phyloP scores from a whole-genome alignment of 495 filamentous ascomycete species.

The Usnea hakonensis region DNA sequence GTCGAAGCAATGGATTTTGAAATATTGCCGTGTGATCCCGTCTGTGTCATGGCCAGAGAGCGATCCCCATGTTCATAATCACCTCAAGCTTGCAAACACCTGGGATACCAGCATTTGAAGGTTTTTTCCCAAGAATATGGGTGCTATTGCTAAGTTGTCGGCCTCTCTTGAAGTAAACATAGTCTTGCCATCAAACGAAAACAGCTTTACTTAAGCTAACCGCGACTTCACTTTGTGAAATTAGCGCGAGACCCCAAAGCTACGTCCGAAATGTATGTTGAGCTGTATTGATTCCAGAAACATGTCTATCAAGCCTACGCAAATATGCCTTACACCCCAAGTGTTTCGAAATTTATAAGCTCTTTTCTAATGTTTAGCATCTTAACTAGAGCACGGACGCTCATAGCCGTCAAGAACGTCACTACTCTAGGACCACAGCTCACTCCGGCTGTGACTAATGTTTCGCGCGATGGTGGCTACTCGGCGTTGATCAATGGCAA shows the following conservation, averaged over 20 bases:
- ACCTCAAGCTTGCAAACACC: background rate
- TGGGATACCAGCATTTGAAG: background rate
- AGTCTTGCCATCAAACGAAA: background rate
- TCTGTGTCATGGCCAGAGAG: background rate
- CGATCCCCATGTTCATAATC: background rate
- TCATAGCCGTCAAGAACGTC: slow-evolving; percentile 23
- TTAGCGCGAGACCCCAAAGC: background rate
- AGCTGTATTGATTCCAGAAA: background rate
- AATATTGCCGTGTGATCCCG: background rate
- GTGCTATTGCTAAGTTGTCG: background rate
- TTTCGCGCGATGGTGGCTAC: slow-evolving; percentile 28
- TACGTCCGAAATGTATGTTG: background rate
- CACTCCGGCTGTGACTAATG: slow-evolving; percentile 18
- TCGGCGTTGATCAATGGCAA: slow-evolving; percentile 23
- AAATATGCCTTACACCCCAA: slow-evolving; percentile 2
- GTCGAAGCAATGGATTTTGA: background rate
- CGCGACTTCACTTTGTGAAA: background rate
- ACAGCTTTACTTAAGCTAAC: background rate
- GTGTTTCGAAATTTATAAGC: background rate
- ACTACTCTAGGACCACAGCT: slow-evolving; percentile 23
- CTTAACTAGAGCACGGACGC: slow-evolving; percentile 8
- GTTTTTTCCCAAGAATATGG: background rate
- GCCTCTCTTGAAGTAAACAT: background rate
- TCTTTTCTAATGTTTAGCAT: background rate
- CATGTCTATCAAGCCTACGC: background rate